Evolutionary conservation across 306 rosid genomes (phyloP).

Genomic region (Casuarina cunninghamiana): DNA sequence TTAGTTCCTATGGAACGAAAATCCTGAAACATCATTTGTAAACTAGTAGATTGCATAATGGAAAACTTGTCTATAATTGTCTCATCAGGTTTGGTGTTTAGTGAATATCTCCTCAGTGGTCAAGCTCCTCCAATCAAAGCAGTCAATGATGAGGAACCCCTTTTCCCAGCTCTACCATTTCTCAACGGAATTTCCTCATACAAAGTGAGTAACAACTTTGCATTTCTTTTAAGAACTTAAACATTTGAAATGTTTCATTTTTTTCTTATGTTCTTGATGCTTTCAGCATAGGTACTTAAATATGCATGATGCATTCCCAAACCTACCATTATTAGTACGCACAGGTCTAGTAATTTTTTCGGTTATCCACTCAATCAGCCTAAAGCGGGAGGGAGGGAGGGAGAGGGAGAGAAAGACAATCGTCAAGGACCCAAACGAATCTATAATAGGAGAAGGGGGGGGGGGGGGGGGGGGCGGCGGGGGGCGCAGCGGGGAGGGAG

Average conservation of each 20-base stretch:
- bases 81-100: constrained; percentile 83
- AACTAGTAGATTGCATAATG: neutral
- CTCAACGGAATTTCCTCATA: constrained; percentile 51
- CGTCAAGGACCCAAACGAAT: too few species aligned
- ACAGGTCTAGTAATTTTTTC: neutral
- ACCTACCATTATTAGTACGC: neutral
- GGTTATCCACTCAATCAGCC: too few species aligned
- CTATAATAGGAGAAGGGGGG: too few species aligned
- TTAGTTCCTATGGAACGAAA: neutral
- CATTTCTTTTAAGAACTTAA: constrained; percentile 1
- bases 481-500: too few species aligned
- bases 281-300: neutral
- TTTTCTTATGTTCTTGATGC: neutral
- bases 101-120: constrained; percentile 89
- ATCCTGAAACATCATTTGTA: neutral
- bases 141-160: constrained; percentile 89
- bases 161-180: constrained; percentile 74
- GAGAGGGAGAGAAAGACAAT: too few species aligned
- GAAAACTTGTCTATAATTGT: constrained; percentile 18
- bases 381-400: too few species aligned
- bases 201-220: constrained; percentile 51
- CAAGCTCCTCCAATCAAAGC: constrained; percentile 82
- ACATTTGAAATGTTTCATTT: neutral
- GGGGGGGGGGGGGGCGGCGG: too few species aligned
- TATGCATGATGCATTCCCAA: neutral